phyloP scores from a whole-genome alignment of 345 rosid genomes.

The Gossypium rotundifolium region DNA sequence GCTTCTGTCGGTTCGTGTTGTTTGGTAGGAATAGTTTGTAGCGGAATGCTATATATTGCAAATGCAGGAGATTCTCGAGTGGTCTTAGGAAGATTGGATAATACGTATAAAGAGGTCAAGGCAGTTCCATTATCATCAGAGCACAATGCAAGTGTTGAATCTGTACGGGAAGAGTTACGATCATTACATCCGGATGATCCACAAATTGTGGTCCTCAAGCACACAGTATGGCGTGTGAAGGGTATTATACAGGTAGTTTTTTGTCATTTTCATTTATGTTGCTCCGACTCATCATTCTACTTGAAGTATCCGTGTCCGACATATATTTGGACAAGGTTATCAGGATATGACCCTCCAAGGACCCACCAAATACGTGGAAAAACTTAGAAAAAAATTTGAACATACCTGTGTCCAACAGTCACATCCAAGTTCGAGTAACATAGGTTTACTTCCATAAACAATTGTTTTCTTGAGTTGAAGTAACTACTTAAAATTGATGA shows the following conservation, averaged over 20 bases:
- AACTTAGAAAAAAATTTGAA: too few relatives aligned
- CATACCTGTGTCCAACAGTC: background rate
- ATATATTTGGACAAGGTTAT: too few relatives aligned
- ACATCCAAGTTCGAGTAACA: too few relatives aligned
- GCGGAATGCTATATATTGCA: constrained; percentile 74
- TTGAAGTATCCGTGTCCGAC: background rate
- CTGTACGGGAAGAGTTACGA: constrained; percentile 87
- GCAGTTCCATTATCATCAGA: constrained; percentile 85
- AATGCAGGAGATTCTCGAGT: constrained; percentile 97
- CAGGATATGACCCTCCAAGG: too few relatives aligned
- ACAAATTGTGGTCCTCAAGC: constrained; percentile 75
- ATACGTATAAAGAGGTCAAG: constrained; percentile 46
- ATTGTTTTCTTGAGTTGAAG: background rate
- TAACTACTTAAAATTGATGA: background rate
- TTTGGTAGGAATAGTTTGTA: constrained; percentile 76
- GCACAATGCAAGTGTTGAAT: constrained; percentile 81
- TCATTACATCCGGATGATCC: constrained; percentile 90
- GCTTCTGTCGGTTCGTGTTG: constrained; percentile 97
- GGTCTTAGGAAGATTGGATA: constrained; percentile 65
- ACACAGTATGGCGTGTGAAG: constrained; percentile 96
- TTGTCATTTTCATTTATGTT: background rate
- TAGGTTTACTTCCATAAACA: background rate
- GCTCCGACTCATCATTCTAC: background rate
- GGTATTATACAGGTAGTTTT: constrained; percentile 78
- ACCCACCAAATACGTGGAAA: too few relatives aligned